phyloP scores from a whole-genome alignment of 495 filamentous ascomycete species.

The Tuber microsphaerosporum region DNA sequence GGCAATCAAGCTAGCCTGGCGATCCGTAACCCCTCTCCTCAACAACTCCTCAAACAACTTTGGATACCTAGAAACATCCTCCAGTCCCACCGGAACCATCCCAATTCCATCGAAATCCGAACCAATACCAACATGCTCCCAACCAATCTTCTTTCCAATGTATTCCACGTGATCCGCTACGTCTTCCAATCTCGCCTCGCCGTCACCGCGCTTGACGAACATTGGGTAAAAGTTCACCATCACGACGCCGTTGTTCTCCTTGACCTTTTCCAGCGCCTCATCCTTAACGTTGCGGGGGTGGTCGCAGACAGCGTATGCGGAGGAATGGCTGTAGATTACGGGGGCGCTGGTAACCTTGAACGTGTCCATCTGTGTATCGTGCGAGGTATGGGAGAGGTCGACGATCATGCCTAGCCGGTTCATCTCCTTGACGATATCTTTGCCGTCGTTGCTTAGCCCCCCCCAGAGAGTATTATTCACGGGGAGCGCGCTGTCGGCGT shows the following conservation, averaged over 20 bases:
- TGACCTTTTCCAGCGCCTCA: constrained; percentile 58
- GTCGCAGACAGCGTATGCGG: constrained; percentile 58
- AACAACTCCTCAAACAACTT: constrained; percentile 69
- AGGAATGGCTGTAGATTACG: constrained; percentile 67
- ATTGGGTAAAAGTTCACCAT: constrained; percentile 75
- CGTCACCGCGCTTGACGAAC: constrained; percentile 64
- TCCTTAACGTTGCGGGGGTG: constrained; percentile 69
- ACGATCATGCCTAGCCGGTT: constrained; percentile 74
- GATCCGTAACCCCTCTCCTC: constrained; percentile 58
- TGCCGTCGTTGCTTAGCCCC: constrained; percentile 65
- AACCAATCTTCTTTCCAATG: constrained; percentile 63
- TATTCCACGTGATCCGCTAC: constrained; percentile 69
- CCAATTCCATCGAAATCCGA: constrained; percentile 67
- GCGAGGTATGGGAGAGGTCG: constrained; percentile 61
- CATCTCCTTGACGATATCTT: constrained; percentile 64
- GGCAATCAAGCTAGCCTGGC: constrained; percentile 59
- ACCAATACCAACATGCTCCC: constrained; percentile 66
- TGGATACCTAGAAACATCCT: constrained; percentile 79
- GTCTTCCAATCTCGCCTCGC: constrained; percentile 67
- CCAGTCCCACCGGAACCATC: constrained; percentile 54
- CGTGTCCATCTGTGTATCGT: constrained; percentile 65
- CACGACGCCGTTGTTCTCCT: constrained; percentile 55
- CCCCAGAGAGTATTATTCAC: constrained; percentile 48
- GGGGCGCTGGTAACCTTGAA: constrained; percentile 57
- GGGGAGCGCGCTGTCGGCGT: constrained; percentile 72